Evolutionary conservation across 306 rosid genomes (phyloP).

Genomic region (Cucurbita ficifolia): DNA sequence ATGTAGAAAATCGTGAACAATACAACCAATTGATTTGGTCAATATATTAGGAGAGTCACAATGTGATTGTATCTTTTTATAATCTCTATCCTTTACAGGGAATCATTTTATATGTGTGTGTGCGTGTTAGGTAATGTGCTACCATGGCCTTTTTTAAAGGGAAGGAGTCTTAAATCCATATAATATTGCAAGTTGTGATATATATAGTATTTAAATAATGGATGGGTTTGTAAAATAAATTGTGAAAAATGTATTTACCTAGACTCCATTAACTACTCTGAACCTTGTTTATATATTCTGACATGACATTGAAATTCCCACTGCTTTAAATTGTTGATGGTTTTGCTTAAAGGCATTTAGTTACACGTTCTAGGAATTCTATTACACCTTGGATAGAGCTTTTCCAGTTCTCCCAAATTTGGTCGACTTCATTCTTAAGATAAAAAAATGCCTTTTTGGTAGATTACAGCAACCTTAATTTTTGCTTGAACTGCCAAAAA

Average conservation of each 20-base stretch:
- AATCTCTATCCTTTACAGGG: not conserved
- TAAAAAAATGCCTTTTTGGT: not conserved
- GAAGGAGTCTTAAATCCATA: not conserved
- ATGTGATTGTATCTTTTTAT: not conserved
- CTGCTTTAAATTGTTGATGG: not conserved
- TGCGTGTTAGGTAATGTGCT: not conserved
- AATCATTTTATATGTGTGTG: not conserved
- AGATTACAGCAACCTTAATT: not conserved
- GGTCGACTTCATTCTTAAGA: not conserved
- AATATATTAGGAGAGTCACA: not conserved
- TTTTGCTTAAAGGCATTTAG: slow-evolving; percentile 1
- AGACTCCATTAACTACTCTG: not conserved
- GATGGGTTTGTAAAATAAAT: not conserved
- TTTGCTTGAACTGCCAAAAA: not conserved
- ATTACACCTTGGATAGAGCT: not conserved
- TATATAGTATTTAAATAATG: not conserved
- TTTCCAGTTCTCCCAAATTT: not conserved
- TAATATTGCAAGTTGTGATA: not conserved
- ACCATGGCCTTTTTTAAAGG: not conserved
- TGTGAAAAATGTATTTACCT: not conserved
- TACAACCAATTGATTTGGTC: not conserved
- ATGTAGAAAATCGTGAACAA: not conserved
- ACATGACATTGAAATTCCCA: not conserved
- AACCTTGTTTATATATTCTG: slow-evolving; percentile 1
- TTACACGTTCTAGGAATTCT: slow-evolving; percentile 3